Base-by-base conservation (phyloP, 495 filamentous ascomycete species). In the Xylaria cubensis region DNA sequence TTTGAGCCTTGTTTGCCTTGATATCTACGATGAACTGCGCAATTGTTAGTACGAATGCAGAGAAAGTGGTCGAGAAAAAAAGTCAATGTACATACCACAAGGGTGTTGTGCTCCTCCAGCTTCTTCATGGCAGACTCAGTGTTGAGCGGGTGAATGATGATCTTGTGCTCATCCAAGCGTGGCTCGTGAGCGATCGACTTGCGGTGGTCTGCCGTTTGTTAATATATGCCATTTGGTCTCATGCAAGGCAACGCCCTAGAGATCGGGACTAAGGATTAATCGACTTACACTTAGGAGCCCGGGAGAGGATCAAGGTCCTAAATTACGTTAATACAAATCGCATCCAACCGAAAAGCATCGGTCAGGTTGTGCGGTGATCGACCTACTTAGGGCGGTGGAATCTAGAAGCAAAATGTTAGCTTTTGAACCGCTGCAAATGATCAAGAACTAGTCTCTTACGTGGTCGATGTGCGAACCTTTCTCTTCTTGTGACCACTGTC, bases 1-100 rank as follows among this genome's bases (percentile, higher is more conserved):
- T 99, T 90, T 99, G 96, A 80, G 94, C 91, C 93, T 99, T 99
- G 89, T 99, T 99, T 79, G 94, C 90, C 92, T 98, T 97, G 82
- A 94, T 90, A 76, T 99, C 93, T 79, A 97, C 94, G 80, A 98
- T 97, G 88, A 99, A 98, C 70, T 72, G n/a, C 10, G 9, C 24
- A 39, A 41, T 7, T 59, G 26, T 72, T 67, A 72, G 70, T 7
- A 46, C 24, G 2, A 29, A 44, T 13, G 34, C 10, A 26, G 48
- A 24, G 19, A 26, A 17, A 7, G 13, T 21, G 50, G 3, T 36
- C n/a, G n/a, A 15, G 3, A 41, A 26, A 34, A 36, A 24, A 46
- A 15, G 41, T 13, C 19, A 46, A 39, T 50, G 12, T 51, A 61
- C 70, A 12, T 72, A 72, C 70, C 77, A 98, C 97, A 29, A 98